A percentile compares a stretch with the other conserved stretches of the same genome.
phyloP scores from a whole-genome alignment of 2,329 filamentous ascomycete genomes.

The Cryphonectria nitschkei region DNA sequence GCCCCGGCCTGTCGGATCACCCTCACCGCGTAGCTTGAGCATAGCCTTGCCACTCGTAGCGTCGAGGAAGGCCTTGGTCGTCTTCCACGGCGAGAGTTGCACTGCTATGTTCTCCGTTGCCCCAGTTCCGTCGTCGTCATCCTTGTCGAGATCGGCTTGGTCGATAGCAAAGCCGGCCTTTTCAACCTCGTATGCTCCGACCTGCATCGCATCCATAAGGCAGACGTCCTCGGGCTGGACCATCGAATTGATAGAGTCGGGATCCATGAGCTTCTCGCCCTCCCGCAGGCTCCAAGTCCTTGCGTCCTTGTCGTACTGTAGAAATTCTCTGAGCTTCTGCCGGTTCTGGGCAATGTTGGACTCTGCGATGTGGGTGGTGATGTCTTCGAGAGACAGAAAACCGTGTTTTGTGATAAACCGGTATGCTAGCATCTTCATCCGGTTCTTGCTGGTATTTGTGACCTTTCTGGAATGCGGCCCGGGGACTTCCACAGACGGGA shows the following conservation, averaged over 20 bases:
- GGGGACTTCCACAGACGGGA: constrained; percentile 89
- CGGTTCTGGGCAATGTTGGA: constrained; percentile 94
- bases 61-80: constrained; percentile 94
- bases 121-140: constrained; percentile 66
- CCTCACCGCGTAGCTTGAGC: constrained; percentile 91
- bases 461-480: constrained; percentile 93
- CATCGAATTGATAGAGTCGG: constrained; percentile 79
- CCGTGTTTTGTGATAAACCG: constrained; percentile 81
- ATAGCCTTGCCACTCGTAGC: constrained; percentile 95
- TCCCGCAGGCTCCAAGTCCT: constrained; percentile 83
- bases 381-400: constrained; percentile 75
- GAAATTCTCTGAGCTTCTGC: constrained; percentile 96
- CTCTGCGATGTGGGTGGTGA: constrained; percentile 90
- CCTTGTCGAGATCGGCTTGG: constrained; percentile 66
- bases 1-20: constrained; percentile 90
- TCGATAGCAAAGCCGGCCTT: constrained; percentile 81
- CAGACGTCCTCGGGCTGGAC: constrained; percentile 96
- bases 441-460: constrained; percentile 94
- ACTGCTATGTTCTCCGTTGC: constrained; percentile 76
- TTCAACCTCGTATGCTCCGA: constrained; percentile 86
- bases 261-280: constrained; percentile 77
- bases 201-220: constrained; percentile 93
- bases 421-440: constrained; percentile 94
- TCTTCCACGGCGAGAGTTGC: constrained; percentile 93
- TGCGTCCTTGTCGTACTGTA: constrained; percentile 84